Evolutionary conservation across 2,329 filamentous ascomycete species (phyloP), one percentile per base, ranked within the genome.

Genomic region (Phialophora verrucosa): DNA sequence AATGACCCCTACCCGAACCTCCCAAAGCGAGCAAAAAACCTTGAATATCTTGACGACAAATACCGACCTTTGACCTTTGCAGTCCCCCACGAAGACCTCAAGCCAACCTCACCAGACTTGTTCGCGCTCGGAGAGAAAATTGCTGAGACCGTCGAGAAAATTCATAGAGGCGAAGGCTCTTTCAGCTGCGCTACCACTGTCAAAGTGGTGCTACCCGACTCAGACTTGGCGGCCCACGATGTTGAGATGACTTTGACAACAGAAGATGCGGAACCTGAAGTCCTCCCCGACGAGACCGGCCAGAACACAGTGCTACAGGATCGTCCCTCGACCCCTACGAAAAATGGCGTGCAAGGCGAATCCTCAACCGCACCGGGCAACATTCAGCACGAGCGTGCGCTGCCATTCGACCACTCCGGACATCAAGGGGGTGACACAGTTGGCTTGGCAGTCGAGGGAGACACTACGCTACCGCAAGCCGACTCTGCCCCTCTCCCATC

Each of bases 1-100:
- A 78, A 85, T 47, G 84, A 87, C 73, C 82, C 83, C 1, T 88
- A 85, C 71, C 78, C 79, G 59, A 78, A 80, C 71, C 73, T 83
- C 70, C 78, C 81, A 29, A 67, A 71, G n/a, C 71, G 78, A 11
- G 72, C 78, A 20, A 65, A 59, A 4, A 29, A 65, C 31, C 56
- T 79, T 20, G 64, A 76, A 8, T 69, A 75, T 63, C 59, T 73
- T 6, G 70, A 76, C 59, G 72, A 72, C 3, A 70, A 72, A 27
- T 75, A 72, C 54, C 74, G 72, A 17, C 77, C 80, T n/a, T 75
- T 80, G 69, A 76, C 75, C 25, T 66, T 81, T 38, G 70, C 70
- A 4, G 68, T 80, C 25, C 76, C 71, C n/a, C 79, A 77, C 57
- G 78, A 79, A 71, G 76, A 79, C 35, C 70, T 82, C 17, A 74